Evolutionary conservation across 352 stramenopile species (phyloP).

Genomic region (Aphanomyces invadans): DNA sequence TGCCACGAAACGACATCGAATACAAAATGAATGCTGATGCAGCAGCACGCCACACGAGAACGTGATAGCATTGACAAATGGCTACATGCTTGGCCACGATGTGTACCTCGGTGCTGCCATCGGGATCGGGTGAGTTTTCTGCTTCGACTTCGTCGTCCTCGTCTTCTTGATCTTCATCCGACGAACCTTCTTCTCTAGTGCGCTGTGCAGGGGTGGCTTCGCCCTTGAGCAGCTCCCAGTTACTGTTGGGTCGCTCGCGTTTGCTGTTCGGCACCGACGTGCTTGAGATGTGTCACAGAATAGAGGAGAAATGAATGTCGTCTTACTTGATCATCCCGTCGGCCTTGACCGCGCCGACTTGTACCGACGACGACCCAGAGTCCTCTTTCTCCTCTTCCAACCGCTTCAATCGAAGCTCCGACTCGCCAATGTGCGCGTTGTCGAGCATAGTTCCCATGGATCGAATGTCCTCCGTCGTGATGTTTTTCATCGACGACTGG

Average conservation of each 20-base stretch:
- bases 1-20: no score
- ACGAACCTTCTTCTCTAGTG: conserved; percentile 17
- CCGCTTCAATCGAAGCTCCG: conserved; percentile 64
- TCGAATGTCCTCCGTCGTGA: conserved; percentile 77
- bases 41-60: no score
- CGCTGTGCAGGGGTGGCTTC: conserved; percentile 57
- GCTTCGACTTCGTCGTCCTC: conserved; percentile 32
- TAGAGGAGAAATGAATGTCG: not conserved
- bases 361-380: conserved; percentile 29
- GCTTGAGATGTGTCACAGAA: not conserved
- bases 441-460: conserved; percentile 53
- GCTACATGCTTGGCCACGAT: not conserved
- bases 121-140: not conserved
- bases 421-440: conserved; percentile 75
- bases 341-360: not conserved
- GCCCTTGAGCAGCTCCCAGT: conserved; percentile 40
- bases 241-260: conserved; percentile 66
- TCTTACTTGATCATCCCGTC: conserved; percentile 9
- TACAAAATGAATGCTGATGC: no score
- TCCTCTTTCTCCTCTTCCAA: conserved; percentile 71
- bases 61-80: no score
- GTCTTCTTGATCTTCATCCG: conserved; percentile 30
- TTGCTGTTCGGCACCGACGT: conserved; percentile 28
- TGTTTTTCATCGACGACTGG: conserved; percentile 52
- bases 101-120: not conserved